Percentiles rank a stretch among this genome's conserved stretches.
These are phyloP conservation scores for Coemansia reversa DNA, from an alignment of 192 early-diverging fungal genomes.

Conservation along the genomic window DNA sequence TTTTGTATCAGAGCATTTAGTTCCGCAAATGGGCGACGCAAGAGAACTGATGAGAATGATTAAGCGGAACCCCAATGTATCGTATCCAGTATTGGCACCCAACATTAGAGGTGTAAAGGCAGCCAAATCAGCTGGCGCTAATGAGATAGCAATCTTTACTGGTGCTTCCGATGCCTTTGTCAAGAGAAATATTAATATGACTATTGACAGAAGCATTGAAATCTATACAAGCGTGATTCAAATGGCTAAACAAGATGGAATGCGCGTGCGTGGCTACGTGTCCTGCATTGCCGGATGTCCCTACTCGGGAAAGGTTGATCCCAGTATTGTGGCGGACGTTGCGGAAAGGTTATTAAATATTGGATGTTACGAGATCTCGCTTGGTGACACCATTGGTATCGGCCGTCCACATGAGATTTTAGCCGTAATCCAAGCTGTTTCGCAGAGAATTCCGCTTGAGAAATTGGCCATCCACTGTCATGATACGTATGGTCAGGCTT, in stretches of 20 bases:
- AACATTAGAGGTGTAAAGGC: constrained; percentile 82
- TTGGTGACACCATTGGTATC: constrained; percentile 96
- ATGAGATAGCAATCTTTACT: constrained; percentile 91
- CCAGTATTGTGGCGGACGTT: constrained; percentile 68
- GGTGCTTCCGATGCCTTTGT: constrained; percentile 85
- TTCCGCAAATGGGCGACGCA: constrained; percentile 93
- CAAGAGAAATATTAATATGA: constrained; percentile 89
- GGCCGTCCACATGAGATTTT: constrained; percentile 70
- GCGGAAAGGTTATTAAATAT: constrained; percentile 73
- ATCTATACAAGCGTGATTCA: constrained; percentile 69
- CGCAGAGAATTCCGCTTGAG: constrained; percentile 68
- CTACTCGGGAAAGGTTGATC: constrained; percentile 79
- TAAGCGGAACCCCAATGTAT: constrained; percentile 59
- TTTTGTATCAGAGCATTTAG: constrained; percentile 96
- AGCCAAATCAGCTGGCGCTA: constrained; percentile 74
- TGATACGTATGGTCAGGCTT: constrained; percentile 95
- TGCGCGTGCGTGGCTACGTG: constrained; percentile 80
- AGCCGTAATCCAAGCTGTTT: constrained; percentile 69
- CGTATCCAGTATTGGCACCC: constrained; percentile 87
- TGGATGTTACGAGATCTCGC: constrained; percentile 96
- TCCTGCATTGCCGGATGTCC: constrained; percentile 93
- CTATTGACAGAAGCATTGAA: constrained; percentile 77
- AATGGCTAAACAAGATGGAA: constrained; percentile 59
- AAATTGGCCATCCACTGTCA: constrained; percentile 91
- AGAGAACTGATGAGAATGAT: constrained; percentile 73